Evolutionary conservation across 2,329 filamentous ascomycete species (phyloP).

Genomic region (Pseudovirgaria hyperparasitica): DNA sequence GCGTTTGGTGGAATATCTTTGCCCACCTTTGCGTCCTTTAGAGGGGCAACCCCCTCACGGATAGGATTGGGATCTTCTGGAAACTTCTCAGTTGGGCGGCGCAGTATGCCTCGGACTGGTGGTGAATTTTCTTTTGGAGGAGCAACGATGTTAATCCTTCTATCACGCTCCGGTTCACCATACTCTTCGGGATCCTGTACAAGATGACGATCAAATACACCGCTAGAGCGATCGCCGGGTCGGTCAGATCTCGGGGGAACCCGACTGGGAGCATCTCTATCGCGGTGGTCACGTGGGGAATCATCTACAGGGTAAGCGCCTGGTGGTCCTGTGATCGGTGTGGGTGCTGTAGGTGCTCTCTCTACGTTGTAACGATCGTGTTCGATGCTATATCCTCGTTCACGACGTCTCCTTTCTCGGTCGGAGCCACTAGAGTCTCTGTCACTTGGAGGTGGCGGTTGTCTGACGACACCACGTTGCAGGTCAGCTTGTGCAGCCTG

Average conservation of each 20-base stretch:
- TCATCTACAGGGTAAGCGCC: no score
- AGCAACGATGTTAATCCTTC: conserved; percentile 49
- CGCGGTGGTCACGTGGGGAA: no score
- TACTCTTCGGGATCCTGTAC: conserved; percentile 20
- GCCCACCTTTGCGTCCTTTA: conserved; percentile 67
- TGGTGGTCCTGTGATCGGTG: no score
- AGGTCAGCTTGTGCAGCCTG: no score
- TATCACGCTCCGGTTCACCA: conserved; percentile 10
- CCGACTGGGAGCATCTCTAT: conserved; percentile 1
- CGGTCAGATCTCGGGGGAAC: conserved; percentile 3
- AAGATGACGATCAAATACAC: conserved; percentile 15
- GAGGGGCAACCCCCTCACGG: conserved; percentile 82
- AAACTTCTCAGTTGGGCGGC: conserved; percentile 68
- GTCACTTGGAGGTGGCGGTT: conserved; percentile 28
- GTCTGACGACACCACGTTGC: no score
- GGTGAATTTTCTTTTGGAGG: conserved; percentile 57
- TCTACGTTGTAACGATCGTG: conserved; percentile 13
- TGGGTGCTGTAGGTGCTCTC: conserved; percentile 10
- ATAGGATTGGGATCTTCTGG: conserved; percentile 76
- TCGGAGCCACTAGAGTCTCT: conserved; percentile 20
- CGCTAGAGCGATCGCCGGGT: conserved; percentile 13
- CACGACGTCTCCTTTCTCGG: conserved; percentile 19
- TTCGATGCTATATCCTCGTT: conserved; percentile 17
- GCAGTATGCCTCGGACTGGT: conserved; percentile 68
- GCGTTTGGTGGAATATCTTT: conserved; percentile 62